A percentile compares a stretch with the other conserved stretches of the same genome.
Conservation (phyloP, 768 basidiomycete species). For the Lactarius vividus region DNA sequence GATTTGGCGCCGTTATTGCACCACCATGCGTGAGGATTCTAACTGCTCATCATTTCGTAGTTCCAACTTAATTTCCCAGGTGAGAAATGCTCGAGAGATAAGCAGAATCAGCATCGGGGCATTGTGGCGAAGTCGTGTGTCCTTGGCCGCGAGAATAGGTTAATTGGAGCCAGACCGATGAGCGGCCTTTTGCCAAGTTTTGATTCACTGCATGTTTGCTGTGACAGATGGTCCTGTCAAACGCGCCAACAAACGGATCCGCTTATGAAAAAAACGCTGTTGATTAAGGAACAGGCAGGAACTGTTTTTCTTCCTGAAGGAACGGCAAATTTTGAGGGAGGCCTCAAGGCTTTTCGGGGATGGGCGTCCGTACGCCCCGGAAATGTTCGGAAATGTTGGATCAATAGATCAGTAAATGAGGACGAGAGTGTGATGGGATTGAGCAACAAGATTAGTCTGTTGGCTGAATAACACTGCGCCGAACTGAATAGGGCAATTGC, state of each 20-base stretch:
- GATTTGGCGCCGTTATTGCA: conserved; percentile 10
- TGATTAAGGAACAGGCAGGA: conserved; percentile 24
- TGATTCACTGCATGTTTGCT: conserved; percentile 2
- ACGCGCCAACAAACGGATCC: conserved; percentile 11
- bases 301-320: conserved; percentile 5
- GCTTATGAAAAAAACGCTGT: conserved; percentile 2
- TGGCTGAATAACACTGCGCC: neutral
- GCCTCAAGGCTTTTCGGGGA: conserved; percentile 1
- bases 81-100: conserved; percentile 9
- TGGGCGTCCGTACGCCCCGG: neutral
- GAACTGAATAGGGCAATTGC: neutral
- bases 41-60: conserved; percentile 20
- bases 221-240: conserved; percentile 25
- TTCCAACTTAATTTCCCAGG: conserved; percentile 21
- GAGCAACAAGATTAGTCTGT: neutral
- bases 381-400: conserved; percentile 2
- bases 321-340: conserved; percentile 2
- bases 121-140: conserved; percentile 21
- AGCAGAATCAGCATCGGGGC: conserved; percentile 14
- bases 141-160: neutral
- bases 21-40: conserved; percentile 1
- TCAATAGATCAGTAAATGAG: neutral
- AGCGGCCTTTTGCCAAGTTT: conserved; percentile 7
- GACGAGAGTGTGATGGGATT: neutral
- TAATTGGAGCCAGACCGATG: neutral